These are phyloP conservation scores for Podaxis rugospora DNA, from an alignment of 768 basidiomycete species.

Conservation along the genomic window DNA sequence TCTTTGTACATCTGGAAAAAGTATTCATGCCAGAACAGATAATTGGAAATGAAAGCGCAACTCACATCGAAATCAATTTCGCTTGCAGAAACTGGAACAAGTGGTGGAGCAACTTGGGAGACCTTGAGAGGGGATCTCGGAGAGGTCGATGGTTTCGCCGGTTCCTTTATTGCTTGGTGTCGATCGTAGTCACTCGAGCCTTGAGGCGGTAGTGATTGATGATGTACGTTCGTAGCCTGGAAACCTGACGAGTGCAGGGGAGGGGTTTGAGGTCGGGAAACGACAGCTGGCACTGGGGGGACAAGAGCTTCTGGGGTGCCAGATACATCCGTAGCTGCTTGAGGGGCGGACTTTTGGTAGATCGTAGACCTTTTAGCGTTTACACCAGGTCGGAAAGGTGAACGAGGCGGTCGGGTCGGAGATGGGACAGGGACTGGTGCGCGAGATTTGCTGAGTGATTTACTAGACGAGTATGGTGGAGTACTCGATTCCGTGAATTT, in stretches of 20 bases:
- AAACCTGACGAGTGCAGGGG: neutral
- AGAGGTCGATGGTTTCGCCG: neutral
- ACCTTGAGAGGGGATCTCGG: conserved; percentile 15
- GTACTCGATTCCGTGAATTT: neutral
- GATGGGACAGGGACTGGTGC: neutral
- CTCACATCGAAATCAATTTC: conserved; percentile 20
- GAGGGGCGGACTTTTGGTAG: neutral
- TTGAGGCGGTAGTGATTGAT: neutral
- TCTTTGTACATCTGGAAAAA: conserved; percentile 27
- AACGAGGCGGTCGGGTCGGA: neutral
- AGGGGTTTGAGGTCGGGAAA: neutral
- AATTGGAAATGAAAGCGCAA: neutral
- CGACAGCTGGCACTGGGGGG: neutral
- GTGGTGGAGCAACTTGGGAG: conserved; percentile 17
- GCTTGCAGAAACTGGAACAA: conserved; percentile 15
- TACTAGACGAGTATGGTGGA: neutral
- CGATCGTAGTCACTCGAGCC: neutral
- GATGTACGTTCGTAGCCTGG: neutral
- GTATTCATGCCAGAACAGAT: neutral
- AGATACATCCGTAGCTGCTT: neutral
- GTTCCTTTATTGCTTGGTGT: neutral
- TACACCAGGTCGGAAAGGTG: neutral
- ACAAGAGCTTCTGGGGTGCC: neutral
- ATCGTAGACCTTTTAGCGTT: neutral
- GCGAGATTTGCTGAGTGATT: neutral